Conservation (phyloP, 495 filamentous ascomycete genomes). For the Neurospora hispaniola region DNA sequence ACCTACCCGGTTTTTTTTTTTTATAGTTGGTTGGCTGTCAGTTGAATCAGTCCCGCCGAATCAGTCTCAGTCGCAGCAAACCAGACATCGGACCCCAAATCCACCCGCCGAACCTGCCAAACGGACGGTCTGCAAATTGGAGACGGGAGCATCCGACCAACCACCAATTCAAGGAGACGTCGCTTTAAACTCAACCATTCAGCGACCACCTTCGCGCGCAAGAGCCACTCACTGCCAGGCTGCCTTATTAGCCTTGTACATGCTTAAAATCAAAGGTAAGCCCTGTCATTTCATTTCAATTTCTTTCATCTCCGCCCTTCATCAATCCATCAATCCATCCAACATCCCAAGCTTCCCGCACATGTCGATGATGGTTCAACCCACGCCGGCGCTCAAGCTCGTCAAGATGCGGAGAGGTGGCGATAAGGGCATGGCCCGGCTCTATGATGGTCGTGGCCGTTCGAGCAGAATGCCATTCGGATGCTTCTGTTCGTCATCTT, state of each 20-base stretch:
- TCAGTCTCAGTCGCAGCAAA: background rate
- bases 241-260: background rate
- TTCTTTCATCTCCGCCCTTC: background rate
- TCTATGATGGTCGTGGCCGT: background rate
- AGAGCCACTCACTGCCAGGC: background rate
- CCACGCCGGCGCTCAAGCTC: background rate
- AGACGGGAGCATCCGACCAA: constrained; percentile 1
- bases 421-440: background rate
- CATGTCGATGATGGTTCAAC: background rate
- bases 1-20: background rate
- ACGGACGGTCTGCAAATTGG: background rate
- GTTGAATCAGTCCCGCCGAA: background rate
- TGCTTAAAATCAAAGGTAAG: background rate
- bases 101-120: background rate
- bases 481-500: background rate
- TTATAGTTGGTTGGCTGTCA: background rate
- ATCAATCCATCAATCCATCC: background rate
- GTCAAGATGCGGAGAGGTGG: background rate
- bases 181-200: constrained; percentile 2
- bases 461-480: background rate
- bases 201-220: background rate
- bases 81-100: background rate
- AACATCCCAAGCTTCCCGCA: background rate
- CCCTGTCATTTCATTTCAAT: background rate
- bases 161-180: background rate